These are phyloP conservation scores for Tubosaeta sp. DNA, from an alignment of 768 basidiomycete genomes.

Conservation along the genomic window DNA sequence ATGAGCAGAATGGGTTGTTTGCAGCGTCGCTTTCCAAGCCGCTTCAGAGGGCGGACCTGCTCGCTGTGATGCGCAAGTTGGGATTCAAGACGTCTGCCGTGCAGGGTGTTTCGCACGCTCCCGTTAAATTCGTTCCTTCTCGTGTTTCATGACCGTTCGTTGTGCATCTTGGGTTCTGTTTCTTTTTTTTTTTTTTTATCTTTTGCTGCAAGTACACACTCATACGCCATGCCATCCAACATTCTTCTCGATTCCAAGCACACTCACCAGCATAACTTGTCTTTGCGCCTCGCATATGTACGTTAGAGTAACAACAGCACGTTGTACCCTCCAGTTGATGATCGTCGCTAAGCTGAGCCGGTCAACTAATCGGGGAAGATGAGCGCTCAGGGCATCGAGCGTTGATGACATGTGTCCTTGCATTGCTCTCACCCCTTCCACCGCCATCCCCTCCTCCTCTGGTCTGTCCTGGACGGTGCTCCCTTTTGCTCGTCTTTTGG, in stretches of 20 bases:
- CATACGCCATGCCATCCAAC: conserved; percentile 33
- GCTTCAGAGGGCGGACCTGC: conserved; percentile 79
- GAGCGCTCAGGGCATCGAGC: conserved; percentile 17
- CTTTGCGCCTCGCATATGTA: conserved; percentile 41
- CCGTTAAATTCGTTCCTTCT: conserved; percentile 49
- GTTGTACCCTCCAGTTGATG: no score
- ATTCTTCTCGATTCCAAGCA: conserved; percentile 24
- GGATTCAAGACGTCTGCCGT: conserved; percentile 86
- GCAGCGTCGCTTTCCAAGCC: conserved; percentile 85
- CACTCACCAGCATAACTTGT: conserved; percentile 27
- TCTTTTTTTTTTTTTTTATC: conserved; percentile 21
- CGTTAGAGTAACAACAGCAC: conserved; percentile 40
- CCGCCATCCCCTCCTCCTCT: background rate
- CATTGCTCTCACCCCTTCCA: conserved; percentile 1
- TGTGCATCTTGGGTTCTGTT: conserved; percentile 24
- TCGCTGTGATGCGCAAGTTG: conserved; percentile 77
- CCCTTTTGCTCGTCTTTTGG: background rate
- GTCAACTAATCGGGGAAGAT: conserved; percentile 16
- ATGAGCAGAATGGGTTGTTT: conserved; percentile 69
- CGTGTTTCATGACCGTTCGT: conserved; percentile 26
- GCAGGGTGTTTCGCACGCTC: conserved; percentile 46
- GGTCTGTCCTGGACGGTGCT: background rate
- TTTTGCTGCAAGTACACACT: conserved; percentile 32
- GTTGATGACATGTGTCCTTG: conserved; percentile 3
- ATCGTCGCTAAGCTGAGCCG: background rate